Conservation (phyloP, 495 filamentous ascomycete genomes). For the Hyaloscypha variabilis region DNA sequence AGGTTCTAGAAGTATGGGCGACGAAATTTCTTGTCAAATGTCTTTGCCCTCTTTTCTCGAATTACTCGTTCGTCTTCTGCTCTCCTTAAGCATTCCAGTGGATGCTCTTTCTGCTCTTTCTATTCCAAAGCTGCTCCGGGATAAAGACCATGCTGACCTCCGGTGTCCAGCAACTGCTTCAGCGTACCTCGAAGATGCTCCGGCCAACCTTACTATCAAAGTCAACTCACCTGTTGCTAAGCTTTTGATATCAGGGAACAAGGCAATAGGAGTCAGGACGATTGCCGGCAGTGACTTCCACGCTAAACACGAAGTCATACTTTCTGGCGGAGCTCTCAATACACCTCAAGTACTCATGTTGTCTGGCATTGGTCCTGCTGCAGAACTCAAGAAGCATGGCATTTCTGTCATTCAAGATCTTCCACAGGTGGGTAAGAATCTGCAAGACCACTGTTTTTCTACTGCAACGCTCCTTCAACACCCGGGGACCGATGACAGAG, state of each 20-base stretch:
- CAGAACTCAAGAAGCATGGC: conserved; percentile 51
- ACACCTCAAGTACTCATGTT: conserved; percentile 65
- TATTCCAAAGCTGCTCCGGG: too few species aligned
- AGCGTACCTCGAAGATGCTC: conserved; percentile 47
- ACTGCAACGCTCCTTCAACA: conserved; percentile 32
- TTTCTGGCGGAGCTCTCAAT: conserved; percentile 60
- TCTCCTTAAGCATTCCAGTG: too few species aligned
- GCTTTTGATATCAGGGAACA: conserved; percentile 53
- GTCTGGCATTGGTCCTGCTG: conserved; percentile 61
- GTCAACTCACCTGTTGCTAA: conserved; percentile 51
- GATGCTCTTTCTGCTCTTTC: too few species aligned
- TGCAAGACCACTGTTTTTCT: conserved; percentile 42
- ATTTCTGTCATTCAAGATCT: conserved; percentile 53
- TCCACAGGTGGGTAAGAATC: conserved; percentile 57
- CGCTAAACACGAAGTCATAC: conserved; percentile 58
- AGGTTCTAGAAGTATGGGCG: conserved; percentile 52
- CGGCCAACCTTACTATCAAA: conserved; percentile 54
- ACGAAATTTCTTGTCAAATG: too few species aligned
- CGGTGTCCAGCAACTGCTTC: conserved; percentile 54
- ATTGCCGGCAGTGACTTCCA: conserved; percentile 40
- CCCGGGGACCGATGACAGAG: conserved; percentile 33
- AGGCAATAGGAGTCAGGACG: conserved; percentile 49
- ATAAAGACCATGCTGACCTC: too few species aligned
- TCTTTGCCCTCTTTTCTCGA: too few species aligned
- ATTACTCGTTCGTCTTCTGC: too few species aligned